Percentiles rank a stretch among this genome's conserved stretches.
These are phyloP conservation scores for Neostapfia colusana DNA, from an alignment of 176 grass and related monocot genomes.

Conservation along the genomic window DNA sequence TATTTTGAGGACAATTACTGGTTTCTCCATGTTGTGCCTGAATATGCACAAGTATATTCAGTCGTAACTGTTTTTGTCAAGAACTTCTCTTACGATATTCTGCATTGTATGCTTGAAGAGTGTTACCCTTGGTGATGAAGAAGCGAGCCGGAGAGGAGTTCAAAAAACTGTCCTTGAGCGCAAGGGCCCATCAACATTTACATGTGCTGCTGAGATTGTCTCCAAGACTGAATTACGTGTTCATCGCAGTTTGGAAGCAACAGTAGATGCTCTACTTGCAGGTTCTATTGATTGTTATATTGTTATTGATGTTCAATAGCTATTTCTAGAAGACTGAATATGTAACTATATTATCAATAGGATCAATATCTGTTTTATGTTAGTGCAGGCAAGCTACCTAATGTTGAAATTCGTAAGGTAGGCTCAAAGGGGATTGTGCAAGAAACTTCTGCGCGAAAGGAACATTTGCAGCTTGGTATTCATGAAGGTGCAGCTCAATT, in stretches of 20 bases:
- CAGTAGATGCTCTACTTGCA: conserved; percentile 83
- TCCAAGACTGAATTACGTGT: conserved; percentile 81
- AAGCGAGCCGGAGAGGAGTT: conserved; percentile 80
- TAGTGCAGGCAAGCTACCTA: conserved; percentile 60
- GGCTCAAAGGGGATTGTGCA: conserved; percentile 29
- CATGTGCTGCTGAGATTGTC: conserved; percentile 86
- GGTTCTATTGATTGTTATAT: conserved; percentile 50
- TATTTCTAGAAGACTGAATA: not conserved
- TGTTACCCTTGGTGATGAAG: conserved; percentile 90
- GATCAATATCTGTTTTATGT: conserved; percentile 16
- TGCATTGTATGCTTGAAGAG: conserved; percentile 47
- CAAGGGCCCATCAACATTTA: conserved; percentile 82
- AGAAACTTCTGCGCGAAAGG: conserved; percentile 49
- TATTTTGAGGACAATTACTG: not conserved
- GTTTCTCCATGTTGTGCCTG: not conserved
- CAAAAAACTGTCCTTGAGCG: conserved; percentile 86
- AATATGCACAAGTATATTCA: not conserved
- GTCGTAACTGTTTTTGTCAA: conserved; percentile 5
- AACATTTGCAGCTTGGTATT: conserved; percentile 18
- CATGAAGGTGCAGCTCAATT: conserved; percentile 30
- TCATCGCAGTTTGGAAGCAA: conserved; percentile 72
- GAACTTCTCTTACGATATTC: conserved; percentile 13
- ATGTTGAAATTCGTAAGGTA: conserved; percentile 76
- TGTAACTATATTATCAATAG: not conserved
- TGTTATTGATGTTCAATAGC: not conserved